Conservation (phyloP, 257 asterid species). For the Solanum ossicruentum region DNA sequence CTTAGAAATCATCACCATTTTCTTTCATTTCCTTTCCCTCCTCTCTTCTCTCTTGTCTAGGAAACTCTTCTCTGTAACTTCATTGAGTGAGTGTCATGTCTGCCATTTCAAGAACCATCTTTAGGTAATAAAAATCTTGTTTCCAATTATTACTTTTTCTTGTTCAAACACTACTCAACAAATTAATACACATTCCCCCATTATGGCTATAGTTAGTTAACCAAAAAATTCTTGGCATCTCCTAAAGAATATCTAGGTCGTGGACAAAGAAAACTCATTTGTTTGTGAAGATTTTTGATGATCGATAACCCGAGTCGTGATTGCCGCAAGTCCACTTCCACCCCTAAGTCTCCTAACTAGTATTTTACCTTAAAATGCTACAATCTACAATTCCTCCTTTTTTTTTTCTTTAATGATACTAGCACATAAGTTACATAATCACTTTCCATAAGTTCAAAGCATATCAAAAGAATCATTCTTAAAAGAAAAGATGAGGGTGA, state of each 20-base stretch:
- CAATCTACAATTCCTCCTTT: neutral
- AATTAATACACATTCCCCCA: neutral
- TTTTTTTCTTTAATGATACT: neutral
- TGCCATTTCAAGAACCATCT: conserved; percentile 21
- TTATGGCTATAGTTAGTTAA: neutral
- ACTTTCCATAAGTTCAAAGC: conserved; percentile 18
- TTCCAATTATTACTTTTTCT: neutral
- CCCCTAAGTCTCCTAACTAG: neutral
- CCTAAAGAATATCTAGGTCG: neutral
- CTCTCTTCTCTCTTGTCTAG: conserved; percentile 1
- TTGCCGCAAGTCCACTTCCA: neutral
- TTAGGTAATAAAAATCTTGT: neutral
- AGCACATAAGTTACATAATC: conserved; percentile 21
- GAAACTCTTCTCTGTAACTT: conserved; percentile 2
- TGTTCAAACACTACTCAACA: neutral
- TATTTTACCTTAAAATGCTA: neutral
- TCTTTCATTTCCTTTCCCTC: neutral
- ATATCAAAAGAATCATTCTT: conserved; percentile 18
- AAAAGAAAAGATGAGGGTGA: conserved; percentile 4
- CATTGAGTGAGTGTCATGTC: conserved; percentile 15
- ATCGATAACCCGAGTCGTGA: neutral
- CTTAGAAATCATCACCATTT: conserved; percentile 3
- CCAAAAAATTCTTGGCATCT: neutral
- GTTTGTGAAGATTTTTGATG: neutral
- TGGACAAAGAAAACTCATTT: neutral